A percentile compares a stretch with the other conserved stretches of the same genome.
Conservation (phyloP, 2,329 filamentous ascomycete species). For the Verticillium isaacii region DNA sequence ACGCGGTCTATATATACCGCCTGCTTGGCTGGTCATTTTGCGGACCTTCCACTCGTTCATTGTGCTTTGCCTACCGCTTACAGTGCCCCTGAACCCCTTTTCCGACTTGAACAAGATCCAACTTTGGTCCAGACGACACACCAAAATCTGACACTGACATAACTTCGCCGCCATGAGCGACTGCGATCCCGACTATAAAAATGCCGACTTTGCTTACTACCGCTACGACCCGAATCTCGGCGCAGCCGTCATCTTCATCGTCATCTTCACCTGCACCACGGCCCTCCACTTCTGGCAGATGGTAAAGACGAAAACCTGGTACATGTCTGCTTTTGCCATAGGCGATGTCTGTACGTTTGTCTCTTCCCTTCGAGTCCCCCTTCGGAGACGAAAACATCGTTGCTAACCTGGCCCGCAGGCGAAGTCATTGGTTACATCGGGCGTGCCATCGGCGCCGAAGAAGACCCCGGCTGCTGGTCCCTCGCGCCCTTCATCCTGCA, state of each 20-base stretch:
- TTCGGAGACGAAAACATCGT: too few relatives aligned
- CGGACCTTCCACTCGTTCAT: too few relatives aligned
- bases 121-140: too few relatives aligned
- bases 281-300: slow-evolving; percentile 35
- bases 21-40: too few relatives aligned
- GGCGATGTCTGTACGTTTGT: slow-evolving; percentile 40
- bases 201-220: slow-evolving; percentile 26
- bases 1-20: too few relatives aligned
- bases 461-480: slow-evolving; percentile 24
- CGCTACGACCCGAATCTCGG: slow-evolving; percentile 33
- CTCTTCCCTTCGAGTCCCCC: background rate
- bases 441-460: slow-evolving; percentile 22
- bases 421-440: slow-evolving; percentile 34
- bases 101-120: too few relatives aligned
- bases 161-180: background rate
- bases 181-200: background rate
- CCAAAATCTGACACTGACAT: background rate
- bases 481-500: slow-evolving; percentile 33
- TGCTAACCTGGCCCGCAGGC: slow-evolving; percentile 22
- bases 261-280: slow-evolving; percentile 18
- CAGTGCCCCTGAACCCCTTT: too few relatives aligned
- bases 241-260: slow-evolving; percentile 35
- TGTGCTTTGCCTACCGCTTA: too few relatives aligned
- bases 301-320: slow-evolving; percentile 40
- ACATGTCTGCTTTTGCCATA: slow-evolving; percentile 42